These are phyloP conservation scores for Musa itinerans DNA, from an alignment of 176 grass and related monocot genomes.

Conservation along the genomic window DNA sequence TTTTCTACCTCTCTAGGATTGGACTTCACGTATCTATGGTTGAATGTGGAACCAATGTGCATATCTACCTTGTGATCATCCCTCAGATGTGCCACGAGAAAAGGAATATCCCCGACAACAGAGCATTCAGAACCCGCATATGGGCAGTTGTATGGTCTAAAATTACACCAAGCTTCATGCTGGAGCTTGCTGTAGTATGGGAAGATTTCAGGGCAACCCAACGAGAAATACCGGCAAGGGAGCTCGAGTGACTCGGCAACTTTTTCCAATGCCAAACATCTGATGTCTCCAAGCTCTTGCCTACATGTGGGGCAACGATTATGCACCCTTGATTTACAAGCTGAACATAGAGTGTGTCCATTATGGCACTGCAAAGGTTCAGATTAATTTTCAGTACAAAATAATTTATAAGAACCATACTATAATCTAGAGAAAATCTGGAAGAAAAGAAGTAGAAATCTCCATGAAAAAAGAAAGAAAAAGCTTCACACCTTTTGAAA, in stretches of 20 bases:
- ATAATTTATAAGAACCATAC: neutral
- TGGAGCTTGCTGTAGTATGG: slow-evolving; percentile 35
- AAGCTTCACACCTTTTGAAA: too few species aligned
- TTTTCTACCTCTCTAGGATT: slow-evolving; percentile 29
- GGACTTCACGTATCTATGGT: slow-evolving; percentile 83
- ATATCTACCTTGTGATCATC: too few species aligned
- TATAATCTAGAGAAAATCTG: slow-evolving; percentile 12
- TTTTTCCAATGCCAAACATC: slow-evolving; percentile 40
- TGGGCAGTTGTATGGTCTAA: slow-evolving; percentile 82
- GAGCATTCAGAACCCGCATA: too few species aligned
- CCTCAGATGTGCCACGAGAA: too few species aligned
- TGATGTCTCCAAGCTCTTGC: slow-evolving; percentile 59
- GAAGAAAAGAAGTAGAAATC: neutral
- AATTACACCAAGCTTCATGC: slow-evolving; percentile 71
- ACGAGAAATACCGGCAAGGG: slow-evolving; percentile 60
- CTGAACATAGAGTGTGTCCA: slow-evolving; percentile 77
- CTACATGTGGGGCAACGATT: slow-evolving; percentile 67
- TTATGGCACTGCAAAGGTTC: slow-evolving; percentile 62
- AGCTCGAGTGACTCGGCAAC: slow-evolving; percentile 80
- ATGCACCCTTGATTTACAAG: slow-evolving; percentile 34
- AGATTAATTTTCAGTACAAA: neutral
- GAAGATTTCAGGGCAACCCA: too few species aligned
- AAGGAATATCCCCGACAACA: too few species aligned
- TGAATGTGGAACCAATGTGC: slow-evolving; percentile 77
- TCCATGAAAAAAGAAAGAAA: too few species aligned